A percentile compares a stretch with the other conserved stretches of the same genome.
phyloP scores from a whole-genome alignment of 176 grass and related monocot species.

The Coix lacrymajobi region DNA sequence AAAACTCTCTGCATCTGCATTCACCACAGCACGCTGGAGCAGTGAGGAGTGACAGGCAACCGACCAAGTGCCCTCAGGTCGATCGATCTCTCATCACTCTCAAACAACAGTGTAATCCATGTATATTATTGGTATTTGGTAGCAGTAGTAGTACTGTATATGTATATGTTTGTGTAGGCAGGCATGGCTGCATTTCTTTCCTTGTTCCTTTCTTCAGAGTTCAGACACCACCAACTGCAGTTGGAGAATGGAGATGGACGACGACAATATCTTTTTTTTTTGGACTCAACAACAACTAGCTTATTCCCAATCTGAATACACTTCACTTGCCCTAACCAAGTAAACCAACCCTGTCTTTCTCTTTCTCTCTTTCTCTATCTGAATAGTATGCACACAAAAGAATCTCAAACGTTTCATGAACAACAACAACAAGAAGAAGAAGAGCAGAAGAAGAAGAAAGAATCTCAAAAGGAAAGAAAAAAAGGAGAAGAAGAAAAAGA shows the following conservation, averaged over 20 bases:
- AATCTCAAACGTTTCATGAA: constrained; percentile 56
- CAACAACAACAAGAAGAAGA: not conserved
- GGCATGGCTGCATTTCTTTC: constrained; percentile 1
- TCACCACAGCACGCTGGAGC: not conserved
- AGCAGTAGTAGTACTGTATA: not conserved
- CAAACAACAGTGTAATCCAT: not conserved
- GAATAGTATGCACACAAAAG: constrained; percentile 84
- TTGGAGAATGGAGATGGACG: constrained; percentile 17
- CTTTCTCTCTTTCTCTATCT: constrained; percentile 19
- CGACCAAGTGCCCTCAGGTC: not conserved
- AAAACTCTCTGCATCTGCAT: not conserved
- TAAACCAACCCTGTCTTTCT: constrained; percentile 11
- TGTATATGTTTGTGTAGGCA: not conserved
- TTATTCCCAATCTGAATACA: constrained; percentile 54
- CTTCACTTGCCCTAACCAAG: constrained; percentile 6
- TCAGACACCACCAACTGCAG: not conserved
- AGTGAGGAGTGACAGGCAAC: not conserved
- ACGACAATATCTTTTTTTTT: not conserved
- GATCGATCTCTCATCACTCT: not conserved
- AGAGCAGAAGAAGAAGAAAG: not conserved
- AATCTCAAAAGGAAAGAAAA: not conserved
- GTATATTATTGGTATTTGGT: not conserved
- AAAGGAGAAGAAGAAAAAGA: not conserved
- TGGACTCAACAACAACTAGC: not conserved
- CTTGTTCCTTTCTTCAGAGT: not conserved